phyloP scores from a whole-genome alignment of 352 stramenopile genomes.

The Phytophthora pini region DNA sequence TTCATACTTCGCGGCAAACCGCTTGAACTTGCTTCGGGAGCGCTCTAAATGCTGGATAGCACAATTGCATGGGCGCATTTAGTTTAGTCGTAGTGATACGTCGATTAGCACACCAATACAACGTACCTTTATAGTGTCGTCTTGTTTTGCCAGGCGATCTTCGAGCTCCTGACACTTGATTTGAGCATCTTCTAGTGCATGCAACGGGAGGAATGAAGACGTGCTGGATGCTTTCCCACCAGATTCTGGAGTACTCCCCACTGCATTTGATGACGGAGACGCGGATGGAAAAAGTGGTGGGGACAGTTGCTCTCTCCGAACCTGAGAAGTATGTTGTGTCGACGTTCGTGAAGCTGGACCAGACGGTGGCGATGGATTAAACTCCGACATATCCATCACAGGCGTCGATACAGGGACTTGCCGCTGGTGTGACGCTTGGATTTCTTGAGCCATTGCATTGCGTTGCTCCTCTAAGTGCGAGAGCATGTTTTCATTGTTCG shows the following conservation, averaged over 20 bases:
- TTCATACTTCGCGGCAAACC: constrained; percentile 87
- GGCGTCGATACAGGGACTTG: constrained; percentile 40
- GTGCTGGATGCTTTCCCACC: constrained; percentile 38
- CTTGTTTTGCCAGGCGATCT: constrained; percentile 71
- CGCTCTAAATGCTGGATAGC: constrained; percentile 76
- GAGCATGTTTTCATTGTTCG: constrained; percentile 65
- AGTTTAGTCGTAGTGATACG: neutral
- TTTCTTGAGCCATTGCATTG: constrained; percentile 76
- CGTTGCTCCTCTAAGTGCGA: constrained; percentile 76
- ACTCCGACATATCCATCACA: constrained; percentile 72
- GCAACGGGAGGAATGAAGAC: constrained; percentile 68
- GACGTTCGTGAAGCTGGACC: constrained; percentile 14
- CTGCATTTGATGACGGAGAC: constrained; percentile 33
- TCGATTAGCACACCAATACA: neutral
- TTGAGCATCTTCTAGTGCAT: constrained; percentile 72
- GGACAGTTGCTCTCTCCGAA: constrained; percentile 20
- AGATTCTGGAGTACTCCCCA: constrained; percentile 34
- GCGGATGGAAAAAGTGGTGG: constrained; percentile 18
- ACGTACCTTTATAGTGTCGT: constrained; percentile 83
- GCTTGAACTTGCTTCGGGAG: constrained; percentile 88
- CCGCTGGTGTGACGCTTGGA: constrained; percentile 66
- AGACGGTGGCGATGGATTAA: constrained; percentile 50
- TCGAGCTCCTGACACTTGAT: constrained; percentile 82
- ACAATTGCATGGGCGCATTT: neutral
- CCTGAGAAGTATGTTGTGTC: neutral